phyloP scores from a whole-genome alignment of 1,139 yeast genomes.

The Debaryomycetaceae sp. region DNA sequence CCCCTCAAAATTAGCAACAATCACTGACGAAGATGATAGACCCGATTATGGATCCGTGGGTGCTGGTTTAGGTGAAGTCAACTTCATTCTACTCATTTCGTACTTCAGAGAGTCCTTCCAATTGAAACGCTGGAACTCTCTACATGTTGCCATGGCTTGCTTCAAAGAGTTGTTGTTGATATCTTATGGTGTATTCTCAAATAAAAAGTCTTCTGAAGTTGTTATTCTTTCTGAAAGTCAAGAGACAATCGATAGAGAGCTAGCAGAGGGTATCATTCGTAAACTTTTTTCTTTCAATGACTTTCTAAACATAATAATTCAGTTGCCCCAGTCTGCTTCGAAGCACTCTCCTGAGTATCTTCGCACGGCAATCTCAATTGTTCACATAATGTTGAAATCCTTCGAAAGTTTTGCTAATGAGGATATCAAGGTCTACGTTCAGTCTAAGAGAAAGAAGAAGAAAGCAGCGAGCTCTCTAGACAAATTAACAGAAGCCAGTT shows the following conservation, averaged over 20 bases:
- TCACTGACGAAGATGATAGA: slow-evolving; percentile 16
- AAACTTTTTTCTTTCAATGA: slow-evolving; percentile 61
- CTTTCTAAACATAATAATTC: slow-evolving; percentile 56
- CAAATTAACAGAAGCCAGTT: slow-evolving; percentile 22
- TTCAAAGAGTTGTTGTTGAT: slow-evolving; percentile 62
- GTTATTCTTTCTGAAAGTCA: slow-evolving; percentile 38
- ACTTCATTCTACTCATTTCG: slow-evolving; percentile 57
- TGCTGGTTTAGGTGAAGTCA: slow-evolving; percentile 61
- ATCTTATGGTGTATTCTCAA: slow-evolving; percentile 47
- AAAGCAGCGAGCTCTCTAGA: slow-evolving; percentile 24
- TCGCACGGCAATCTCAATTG: slow-evolving; percentile 59
- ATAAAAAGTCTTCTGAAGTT: slow-evolving; percentile 26
- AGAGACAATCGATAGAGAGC: slow-evolving; percentile 44
- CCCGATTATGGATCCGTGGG: slow-evolving; percentile 63
- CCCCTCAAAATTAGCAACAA: neutral
- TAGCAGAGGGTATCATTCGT: slow-evolving; percentile 47
- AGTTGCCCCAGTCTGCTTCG: slow-evolving; percentile 62
- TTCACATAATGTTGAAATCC: slow-evolving; percentile 63
- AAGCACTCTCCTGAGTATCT: slow-evolving; percentile 66
- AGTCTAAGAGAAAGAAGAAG: slow-evolving; percentile 39
- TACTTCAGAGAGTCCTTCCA: slow-evolving; percentile 53
- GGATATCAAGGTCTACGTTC: slow-evolving; percentile 55
- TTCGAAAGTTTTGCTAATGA: slow-evolving; percentile 66
- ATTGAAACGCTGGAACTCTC: slow-evolving; percentile 49
- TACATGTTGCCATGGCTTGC: slow-evolving; percentile 71